Base-by-base conservation (phyloP, 768 basidiomycete species). In the Chlorophyllum brunneum region DNA sequence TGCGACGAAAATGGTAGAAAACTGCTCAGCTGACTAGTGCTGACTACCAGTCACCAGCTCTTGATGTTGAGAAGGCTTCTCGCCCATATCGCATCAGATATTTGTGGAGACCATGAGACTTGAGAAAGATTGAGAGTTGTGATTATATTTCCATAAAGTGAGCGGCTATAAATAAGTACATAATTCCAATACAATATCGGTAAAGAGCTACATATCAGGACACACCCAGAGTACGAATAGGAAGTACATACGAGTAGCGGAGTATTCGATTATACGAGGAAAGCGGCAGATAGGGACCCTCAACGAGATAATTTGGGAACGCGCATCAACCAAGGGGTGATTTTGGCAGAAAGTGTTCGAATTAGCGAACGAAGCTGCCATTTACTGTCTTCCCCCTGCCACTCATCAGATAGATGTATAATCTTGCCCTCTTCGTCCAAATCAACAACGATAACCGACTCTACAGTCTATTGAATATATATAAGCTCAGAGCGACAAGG, bases 391-490 rank as follows among this genome's bases (percentile, higher is more conserved):
- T 77, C 70, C 22, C 85, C 85, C 34, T 75, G 64, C 79, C 84
- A 82, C 58, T 81, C 77, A 54, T 87, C 83, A 29, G 78, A 70
- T 53, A 87, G 63, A 26, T 71, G 71, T 4, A 75, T 65, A 43
- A 88, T 85, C 67, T 76, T 82, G 53, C 82, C 77, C 40, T 83
- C 67, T 3, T 83, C 82, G 60, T 87, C 84, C 47, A 88, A 65
- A 55, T 86, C 83, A 4, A 86, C 78, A 7, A 76, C 63, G 20
- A 87, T 70, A 30, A 87, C 73, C 1, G 85, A 88, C 33, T 80
- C 72, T 26, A 86, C 68, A 7, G 70, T 61, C 85, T 88, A 47
- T 36, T 36, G 0, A 54, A 7, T 45, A 38, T 30, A 46, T 39
- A 6, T 11, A 33, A 31, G 23, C 48, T 30, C 36, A 18, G n/a